Evolutionary conservation across 2,329 filamentous ascomycete genomes (phyloP), one percentile per base, ranked within the genome.

Genomic region (Penicillium griseofulvum): DNA sequence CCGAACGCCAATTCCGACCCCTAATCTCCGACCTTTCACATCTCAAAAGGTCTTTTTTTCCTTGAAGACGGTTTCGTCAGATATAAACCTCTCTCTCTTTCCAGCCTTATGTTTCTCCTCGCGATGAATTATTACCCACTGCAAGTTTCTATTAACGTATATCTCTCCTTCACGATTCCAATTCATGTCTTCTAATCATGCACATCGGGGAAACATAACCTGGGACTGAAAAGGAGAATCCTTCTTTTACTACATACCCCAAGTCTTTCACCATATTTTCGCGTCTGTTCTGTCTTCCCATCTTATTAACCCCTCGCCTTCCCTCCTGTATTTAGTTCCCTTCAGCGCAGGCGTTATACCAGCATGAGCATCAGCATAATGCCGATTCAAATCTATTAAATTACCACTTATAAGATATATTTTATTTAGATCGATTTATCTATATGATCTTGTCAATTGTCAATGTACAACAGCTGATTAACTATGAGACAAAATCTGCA

Each of bases 311-410:
- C 37, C 47, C 28, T 38, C 36, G 48, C 43, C 53, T 56, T 54
- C 34, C 19, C 49, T 52, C 47, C 39, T 66, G 62, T 65, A 65
- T 61, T 46, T 65, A 65, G 61, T 61, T 56, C 60, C 49, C 55
- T 64, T 65, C 61, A 65, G 61, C 63, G 62, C 62, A 59, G 57
- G 62, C 63, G 63, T 65, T 65, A 58, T 65, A 57, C 62, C 64
- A 61, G 63, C 62, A 65, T 65, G 61, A 64, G 62, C 62, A 65
- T 65, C 55, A 62, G 57, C 59, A 53, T 64, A 61, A 65, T 65
- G 59, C 61, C 52, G 58, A 57, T 63, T 61, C 22, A 52, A 55
- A 17, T 45, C 22, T 36, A 59, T 52, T 34, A 19, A 48, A 42
- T 45, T 38, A 22, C 33, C 38, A 33, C n/a, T 54, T 17, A 24